phyloP scores from a whole-genome alignment of 2,329 filamentous ascomycete species.

The Botrytis porri region DNA sequence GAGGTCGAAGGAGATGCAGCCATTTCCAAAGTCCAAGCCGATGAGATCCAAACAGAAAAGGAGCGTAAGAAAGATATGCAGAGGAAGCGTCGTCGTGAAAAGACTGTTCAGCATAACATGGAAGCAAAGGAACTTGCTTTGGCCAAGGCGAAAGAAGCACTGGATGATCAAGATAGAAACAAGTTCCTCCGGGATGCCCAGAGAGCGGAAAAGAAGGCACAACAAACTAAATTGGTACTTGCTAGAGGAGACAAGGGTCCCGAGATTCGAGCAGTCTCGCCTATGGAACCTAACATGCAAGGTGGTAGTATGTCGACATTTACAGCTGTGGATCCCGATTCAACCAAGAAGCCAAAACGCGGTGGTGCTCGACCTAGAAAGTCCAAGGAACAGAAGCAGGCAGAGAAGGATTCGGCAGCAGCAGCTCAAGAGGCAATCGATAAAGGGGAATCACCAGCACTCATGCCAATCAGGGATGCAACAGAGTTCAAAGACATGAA shows the following conservation, averaged over 20 bases:
- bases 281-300: slow-evolving; percentile 76
- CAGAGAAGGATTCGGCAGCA: slow-evolving; percentile 78
- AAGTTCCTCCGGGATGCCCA: slow-evolving; percentile 83
- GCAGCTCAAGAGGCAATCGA: slow-evolving; percentile 83
- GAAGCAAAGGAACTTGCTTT: slow-evolving; percentile 85
- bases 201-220: slow-evolving; percentile 87
- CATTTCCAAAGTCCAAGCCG: slow-evolving; percentile 80
- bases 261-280: slow-evolving; percentile 62
- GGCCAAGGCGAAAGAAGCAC: slow-evolving; percentile 71
- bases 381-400: slow-evolving; percentile 81
- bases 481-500: slow-evolving; percentile 20
- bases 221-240: slow-evolving; percentile 82
- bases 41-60: slow-evolving; percentile 90
- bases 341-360: slow-evolving; percentile 50
- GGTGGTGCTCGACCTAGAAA: slow-evolving; percentile 73
- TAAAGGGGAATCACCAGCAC: slow-evolving; percentile 69
- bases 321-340: slow-evolving; percentile 50
- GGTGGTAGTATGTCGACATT: slow-evolving; percentile 85
- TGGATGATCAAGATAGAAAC: slow-evolving; percentile 77
- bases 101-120: slow-evolving; percentile 89
- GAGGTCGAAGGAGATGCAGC: slow-evolving; percentile 76
- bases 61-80: slow-evolving; percentile 99
- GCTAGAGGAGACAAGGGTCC: slow-evolving; percentile 83
- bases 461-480: slow-evolving; percentile 41
- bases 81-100: slow-evolving; percentile 89